Conservation (phyloP, 106 monocot genomes). For the Platanthera zijinensis region DNA sequence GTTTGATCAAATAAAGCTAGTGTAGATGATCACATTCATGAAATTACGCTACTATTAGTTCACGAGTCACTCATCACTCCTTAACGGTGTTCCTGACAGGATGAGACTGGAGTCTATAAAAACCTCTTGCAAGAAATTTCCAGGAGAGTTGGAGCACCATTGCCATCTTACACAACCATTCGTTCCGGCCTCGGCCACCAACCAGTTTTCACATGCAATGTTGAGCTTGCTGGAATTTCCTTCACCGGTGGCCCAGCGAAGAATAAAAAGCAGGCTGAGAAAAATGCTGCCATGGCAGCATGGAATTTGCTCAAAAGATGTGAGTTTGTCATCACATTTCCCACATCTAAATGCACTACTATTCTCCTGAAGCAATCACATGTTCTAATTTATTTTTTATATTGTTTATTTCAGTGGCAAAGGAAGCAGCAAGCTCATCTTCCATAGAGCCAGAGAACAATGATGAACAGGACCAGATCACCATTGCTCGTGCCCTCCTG, state of each 20-base stretch:
- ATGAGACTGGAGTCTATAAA: slow-evolving; percentile 98
- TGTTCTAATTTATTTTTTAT: neutral
- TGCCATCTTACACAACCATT: slow-evolving; percentile 78
- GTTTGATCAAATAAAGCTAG: no score
- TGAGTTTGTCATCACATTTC: slow-evolving; percentile 24
- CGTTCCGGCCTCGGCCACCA: slow-evolving; percentile 87
- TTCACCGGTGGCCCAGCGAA: slow-evolving; percentile 94
- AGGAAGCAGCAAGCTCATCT: slow-evolving; percentile 62
- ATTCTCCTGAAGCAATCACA: neutral
- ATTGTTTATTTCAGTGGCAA: slow-evolving; percentile 43
- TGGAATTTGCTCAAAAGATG: slow-evolving; percentile 88
- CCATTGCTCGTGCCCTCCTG: slow-evolving; percentile 73
- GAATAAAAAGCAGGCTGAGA: slow-evolving; percentile 97
- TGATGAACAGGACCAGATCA: slow-evolving; percentile 95
- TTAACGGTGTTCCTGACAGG: slow-evolving; percentile 28
- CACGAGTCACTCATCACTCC: no score
- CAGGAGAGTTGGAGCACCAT: slow-evolving; percentile 76
- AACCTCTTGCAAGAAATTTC: slow-evolving; percentile 93
- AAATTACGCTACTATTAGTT: no score
- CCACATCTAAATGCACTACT: neutral
- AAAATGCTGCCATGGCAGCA: slow-evolving; percentile 90
- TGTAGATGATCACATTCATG: no score
- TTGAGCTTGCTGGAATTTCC: slow-evolving; percentile 81
- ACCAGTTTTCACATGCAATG: slow-evolving; percentile 88
- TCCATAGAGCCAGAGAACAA: slow-evolving; percentile 57